These are phyloP conservation scores for Dispira parvispora DNA, from an alignment of 192 early-diverging fungal genomes.

Conservation along the genomic window DNA sequence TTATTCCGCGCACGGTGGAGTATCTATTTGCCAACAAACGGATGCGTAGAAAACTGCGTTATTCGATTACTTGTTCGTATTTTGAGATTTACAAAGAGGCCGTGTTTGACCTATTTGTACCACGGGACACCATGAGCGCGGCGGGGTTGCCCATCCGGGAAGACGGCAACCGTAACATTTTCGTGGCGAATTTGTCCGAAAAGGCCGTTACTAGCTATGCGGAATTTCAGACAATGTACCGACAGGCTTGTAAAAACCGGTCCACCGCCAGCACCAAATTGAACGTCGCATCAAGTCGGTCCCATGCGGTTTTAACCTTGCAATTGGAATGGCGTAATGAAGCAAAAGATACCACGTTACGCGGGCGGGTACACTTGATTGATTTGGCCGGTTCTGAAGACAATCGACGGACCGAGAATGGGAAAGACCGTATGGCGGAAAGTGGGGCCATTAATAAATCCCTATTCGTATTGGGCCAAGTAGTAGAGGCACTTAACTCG, in stretches of 20 bases:
- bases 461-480: slow-evolving; percentile 46
- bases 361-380: slow-evolving; percentile 37
- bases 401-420: slow-evolving; percentile 43
- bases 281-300: slow-evolving; percentile 41
- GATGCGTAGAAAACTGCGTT: slow-evolving; percentile 10
- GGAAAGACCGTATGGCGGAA: slow-evolving; percentile 37
- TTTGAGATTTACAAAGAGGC: slow-evolving; percentile 56
- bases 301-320: slow-evolving; percentile 42
- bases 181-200: slow-evolving; percentile 37
- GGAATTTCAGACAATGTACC: slow-evolving; percentile 29
- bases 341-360: slow-evolving; percentile 18
- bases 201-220: slow-evolving; percentile 26
- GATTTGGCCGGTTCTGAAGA: slow-evolving; percentile 54
- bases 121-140: slow-evolving; percentile 17
- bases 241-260: slow-evolving; percentile 32
- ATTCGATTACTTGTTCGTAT: slow-evolving; percentile 30
- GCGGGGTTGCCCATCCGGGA: slow-evolving; percentile 35
- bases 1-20: slow-evolving; percentile 37
- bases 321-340: slow-evolving; percentile 27
- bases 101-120: slow-evolving; percentile 35
- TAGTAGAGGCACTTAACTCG: slow-evolving; percentile 41
- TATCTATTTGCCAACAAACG: slow-evolving; percentile 27
- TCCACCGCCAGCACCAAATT: slow-evolving; percentile 45
- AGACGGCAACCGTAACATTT: slow-evolving; percentile 31
- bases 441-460: slow-evolving; percentile 48